phyloP scores from a whole-genome alignment of 345 rosid genomes.

The Melaleuca alternifolia region DNA sequence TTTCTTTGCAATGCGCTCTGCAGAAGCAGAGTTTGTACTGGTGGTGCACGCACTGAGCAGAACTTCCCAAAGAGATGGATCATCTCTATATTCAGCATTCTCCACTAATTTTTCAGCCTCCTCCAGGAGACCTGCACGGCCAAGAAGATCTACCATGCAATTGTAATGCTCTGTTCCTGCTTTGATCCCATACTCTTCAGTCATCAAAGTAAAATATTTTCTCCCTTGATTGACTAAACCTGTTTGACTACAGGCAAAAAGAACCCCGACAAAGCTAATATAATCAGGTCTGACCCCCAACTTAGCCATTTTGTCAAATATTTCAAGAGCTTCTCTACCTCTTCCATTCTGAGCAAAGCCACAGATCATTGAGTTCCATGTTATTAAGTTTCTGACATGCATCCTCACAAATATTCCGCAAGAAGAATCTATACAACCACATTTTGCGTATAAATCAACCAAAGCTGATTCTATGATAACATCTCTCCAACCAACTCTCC shows the following conservation, averaged over 20 bases:
- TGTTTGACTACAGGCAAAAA: constrained; percentile 72
- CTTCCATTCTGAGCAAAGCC: constrained; percentile 90
- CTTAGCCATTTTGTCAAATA: constrained; percentile 49
- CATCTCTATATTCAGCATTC: constrained; percentile 44
- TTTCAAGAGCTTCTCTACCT: constrained; percentile 48
- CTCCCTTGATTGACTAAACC: constrained; percentile 70
- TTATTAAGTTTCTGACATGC: constrained; percentile 50
- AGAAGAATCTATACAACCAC: constrained; percentile 66
- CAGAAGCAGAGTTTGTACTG: constrained; percentile 26
- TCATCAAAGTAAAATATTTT: constrained; percentile 46
- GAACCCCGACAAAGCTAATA: constrained; percentile 74
- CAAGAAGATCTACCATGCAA: constrained; percentile 88
- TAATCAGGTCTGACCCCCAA: constrained; percentile 58
- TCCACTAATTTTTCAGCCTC: constrained; percentile 72
- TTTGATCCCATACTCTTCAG: constrained; percentile 33
- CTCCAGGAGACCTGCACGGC: constrained; percentile 76
- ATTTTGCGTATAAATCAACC: constrained; percentile 82
- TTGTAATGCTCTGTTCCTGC: constrained; percentile 77
- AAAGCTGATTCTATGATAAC: constrained; percentile 83
- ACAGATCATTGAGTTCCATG: constrained; percentile 80
- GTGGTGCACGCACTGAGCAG: constrained; percentile 83
- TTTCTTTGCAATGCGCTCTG: constrained; percentile 76
- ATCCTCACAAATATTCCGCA: constrained; percentile 33
- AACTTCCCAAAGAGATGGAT: constrained; percentile 76
- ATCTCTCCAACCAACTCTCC: constrained; percentile 61